Evolutionary conservation across 2,329 filamentous ascomycete species (phyloP), one percentile per base, ranked within the genome.

Genomic region (Corniculantispora saksenae): DNA sequence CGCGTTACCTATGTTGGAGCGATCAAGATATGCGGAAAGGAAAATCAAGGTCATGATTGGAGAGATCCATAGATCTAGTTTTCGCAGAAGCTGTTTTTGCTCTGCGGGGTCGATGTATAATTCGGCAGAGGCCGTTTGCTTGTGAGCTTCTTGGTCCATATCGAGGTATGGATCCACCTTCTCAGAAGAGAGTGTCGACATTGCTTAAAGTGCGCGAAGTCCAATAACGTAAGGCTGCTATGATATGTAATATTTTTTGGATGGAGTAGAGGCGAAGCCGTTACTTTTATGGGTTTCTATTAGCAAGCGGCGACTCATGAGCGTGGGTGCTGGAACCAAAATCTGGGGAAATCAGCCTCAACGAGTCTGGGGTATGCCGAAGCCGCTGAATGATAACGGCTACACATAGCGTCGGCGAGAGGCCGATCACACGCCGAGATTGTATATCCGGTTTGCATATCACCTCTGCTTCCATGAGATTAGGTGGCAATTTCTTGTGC

Each of bases 31-130:
- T 10, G 78, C 66, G 74, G 75, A 55, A 69, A 75, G 29, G 73
- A 77, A 59, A 70, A 76, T 79, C 75, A 82, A 19, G 76, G 80
- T 69, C 67, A 72, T 69, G 56, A 74, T 69, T 13, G 74, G 74
- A 32, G 75, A 61, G 21, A 76, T 70, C 12, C 70, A 69, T 17
- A 71, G 43, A 61, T 77, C 75, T 29, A 75, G 74, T 65, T 77
- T 76, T 23, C 72, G 67, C 32, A 72, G 58, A 8, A 76, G 69
- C 17, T 65, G 64, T 40, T 66, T 71, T 64, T 76, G 72, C 35
- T 50, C 27, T 35, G 53, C 35, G 5, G 66, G 66, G 47, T 67
- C 63, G 35, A 67, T 51, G 47, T 61, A 55, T 25, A 51, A n/a
- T 12, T 61, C 57, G 6, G 15, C 35, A 13, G 63, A 29, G 27